phyloP scores from a whole-genome alignment of 169 alveolate species.

The Plasmodium sp. region DNA sequence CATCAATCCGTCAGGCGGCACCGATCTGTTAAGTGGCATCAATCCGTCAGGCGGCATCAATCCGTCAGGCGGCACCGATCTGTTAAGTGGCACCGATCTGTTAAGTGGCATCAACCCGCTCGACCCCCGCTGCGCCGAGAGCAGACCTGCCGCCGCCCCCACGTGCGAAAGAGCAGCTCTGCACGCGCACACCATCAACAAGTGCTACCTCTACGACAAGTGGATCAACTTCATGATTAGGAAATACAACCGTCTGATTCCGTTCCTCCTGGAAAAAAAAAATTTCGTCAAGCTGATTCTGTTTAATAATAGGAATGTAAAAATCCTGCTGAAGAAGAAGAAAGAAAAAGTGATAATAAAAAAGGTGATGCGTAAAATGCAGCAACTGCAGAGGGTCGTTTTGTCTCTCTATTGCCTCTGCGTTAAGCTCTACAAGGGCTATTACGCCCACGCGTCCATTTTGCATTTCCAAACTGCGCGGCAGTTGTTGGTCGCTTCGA shows the following conservation, averaged over 20 bases:
- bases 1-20: too few relatives aligned
- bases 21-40: too few relatives aligned
- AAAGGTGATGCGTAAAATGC: slow-evolving; percentile 15
- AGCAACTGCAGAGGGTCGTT: slow-evolving; percentile 10
- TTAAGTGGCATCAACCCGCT: background rate
- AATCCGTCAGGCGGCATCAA: too few relatives aligned
- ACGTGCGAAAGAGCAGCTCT: background rate
- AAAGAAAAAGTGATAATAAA: slow-evolving; percentile 23
- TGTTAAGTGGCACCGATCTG: too few relatives aligned
- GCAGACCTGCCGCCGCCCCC: background rate
- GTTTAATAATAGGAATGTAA: slow-evolving; percentile 49
- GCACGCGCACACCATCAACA: slow-evolving; percentile 25
- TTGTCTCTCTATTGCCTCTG: slow-evolving; percentile 29
- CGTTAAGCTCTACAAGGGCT: slow-evolving; percentile 31
- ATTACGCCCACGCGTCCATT: slow-evolving; percentile 59
- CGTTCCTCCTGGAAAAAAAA: slow-evolving; percentile 16
- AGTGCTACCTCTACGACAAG: slow-evolving; percentile 53
- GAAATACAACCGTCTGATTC: slow-evolving; percentile 20
- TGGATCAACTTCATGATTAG: slow-evolving; percentile 43
- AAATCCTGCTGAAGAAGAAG: slow-evolving; percentile 18
- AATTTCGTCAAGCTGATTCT: slow-evolving; percentile 53
- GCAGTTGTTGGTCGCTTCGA: slow-evolving; percentile 55
- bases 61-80: background rate
- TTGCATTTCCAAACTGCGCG: slow-evolving; percentile 50
- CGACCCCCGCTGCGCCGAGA: background rate